Percentiles rank a stretch among this genome's conserved stretches.
Conservation (phyloP, 2,329 filamentous ascomycete species). For the Talaromyces sp. region DNA sequence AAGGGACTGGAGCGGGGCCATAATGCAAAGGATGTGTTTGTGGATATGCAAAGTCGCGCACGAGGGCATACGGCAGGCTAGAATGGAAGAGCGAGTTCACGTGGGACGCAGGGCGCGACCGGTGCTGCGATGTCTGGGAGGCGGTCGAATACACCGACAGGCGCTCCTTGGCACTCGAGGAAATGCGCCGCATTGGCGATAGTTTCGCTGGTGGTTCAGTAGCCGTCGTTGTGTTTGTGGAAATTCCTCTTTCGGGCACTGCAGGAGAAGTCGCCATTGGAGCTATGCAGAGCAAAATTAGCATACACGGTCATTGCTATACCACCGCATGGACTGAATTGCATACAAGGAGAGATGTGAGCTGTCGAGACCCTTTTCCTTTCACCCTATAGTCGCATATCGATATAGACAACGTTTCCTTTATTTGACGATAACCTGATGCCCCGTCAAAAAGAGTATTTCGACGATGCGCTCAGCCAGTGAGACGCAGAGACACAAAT, state of each 20-base stretch:
- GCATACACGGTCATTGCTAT: neutral
- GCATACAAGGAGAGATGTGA: neutral
- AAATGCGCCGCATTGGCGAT: constrained; percentile 60
- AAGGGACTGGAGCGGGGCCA: constrained; percentile 76
- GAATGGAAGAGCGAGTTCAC: constrained; percentile 79
- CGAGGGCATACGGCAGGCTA: constrained; percentile 78
- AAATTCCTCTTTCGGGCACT: neutral
- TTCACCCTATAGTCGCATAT: neutral
- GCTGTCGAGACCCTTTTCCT: neutral
- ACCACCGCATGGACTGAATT: neutral
- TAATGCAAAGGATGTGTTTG: constrained; percentile 81
- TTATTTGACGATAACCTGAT: neutral
- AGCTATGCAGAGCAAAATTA: neutral
- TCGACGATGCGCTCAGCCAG: neutral
- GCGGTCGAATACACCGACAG: constrained; percentile 76
- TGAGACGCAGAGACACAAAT: neutral
- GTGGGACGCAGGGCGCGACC: constrained; percentile 74
- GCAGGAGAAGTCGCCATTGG: constrained; percentile 7
- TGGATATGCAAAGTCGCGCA: constrained; percentile 94
- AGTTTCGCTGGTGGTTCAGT: constrained; percentile 50
- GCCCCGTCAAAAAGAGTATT: neutral
- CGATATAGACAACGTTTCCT: neutral
- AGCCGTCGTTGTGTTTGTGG: constrained; percentile 1
- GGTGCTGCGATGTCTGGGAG: constrained; percentile 50
- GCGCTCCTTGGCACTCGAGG: constrained; percentile 72